Percentiles rank a stretch among this genome's conserved stretches.
Conservation (phyloP, 2,329 filamentous ascomycete species). For the Botrytis byssoidea region DNA sequence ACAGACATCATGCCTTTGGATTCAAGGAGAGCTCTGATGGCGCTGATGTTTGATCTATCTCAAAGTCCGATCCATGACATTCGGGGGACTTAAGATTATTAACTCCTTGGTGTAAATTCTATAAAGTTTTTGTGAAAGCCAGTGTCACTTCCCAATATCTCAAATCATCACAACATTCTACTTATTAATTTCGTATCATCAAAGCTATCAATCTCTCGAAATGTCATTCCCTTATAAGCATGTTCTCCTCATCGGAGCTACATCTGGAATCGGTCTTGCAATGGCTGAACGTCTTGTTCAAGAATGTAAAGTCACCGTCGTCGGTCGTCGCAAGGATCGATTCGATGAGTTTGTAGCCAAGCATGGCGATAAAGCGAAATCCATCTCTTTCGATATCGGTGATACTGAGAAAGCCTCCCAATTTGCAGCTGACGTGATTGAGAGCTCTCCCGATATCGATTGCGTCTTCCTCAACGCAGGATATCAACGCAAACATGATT, state of each 20-base stretch:
- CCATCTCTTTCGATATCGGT: constrained; percentile 18
- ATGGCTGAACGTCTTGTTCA: constrained; percentile 46
- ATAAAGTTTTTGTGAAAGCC: not conserved
- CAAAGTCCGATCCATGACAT: not conserved
- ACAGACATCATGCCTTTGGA: not conserved
- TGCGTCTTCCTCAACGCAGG: constrained; percentile 39
- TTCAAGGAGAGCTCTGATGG: not conserved
- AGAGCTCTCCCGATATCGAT: constrained; percentile 30
- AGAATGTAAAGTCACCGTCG: constrained; percentile 51
- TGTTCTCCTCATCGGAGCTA: constrained; percentile 55
- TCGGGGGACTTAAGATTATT: not conserved
- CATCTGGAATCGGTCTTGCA: constrained; percentile 51
- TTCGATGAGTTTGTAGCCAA: constrained; percentile 41
- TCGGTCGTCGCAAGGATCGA: constrained; percentile 52
- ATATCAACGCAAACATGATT: constrained; percentile 33
- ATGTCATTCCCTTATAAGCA: constrained; percentile 57
- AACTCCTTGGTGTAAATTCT: not conserved
- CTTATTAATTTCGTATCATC: not conserved
- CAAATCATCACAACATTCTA: too few relatives aligned
- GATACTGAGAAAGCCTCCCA: constrained; percentile 7
- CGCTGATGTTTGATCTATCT: not conserved
- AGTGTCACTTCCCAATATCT: not conserved
- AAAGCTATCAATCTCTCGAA: not conserved
- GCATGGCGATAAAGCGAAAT: not conserved
- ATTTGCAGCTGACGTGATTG: constrained; percentile 11